Evolutionary conservation across 2,329 filamentous ascomycete genomes (phyloP), one percentile per base, ranked within the genome.

Genomic region (Capronia epimyces): DNA sequence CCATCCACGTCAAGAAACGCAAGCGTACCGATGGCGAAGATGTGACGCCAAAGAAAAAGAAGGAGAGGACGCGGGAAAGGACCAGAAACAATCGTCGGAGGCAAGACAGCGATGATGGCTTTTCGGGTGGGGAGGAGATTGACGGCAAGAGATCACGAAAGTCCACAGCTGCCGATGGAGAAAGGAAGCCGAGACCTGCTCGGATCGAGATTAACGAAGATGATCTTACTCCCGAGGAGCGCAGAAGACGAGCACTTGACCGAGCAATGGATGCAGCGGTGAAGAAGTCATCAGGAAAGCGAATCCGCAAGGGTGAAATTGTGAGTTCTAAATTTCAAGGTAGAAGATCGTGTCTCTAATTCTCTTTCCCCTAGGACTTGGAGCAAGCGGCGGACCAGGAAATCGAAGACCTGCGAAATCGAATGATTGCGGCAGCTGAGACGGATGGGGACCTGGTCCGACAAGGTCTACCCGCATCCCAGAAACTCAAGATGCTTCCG

Each of bases 401-500:
- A 64, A 89, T 98, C 57, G 88, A 88, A 50, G 78, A 85, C 43
- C 84, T 98, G 67, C 93, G 93, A 64, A 78, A 87, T 47, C 82
- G 83, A 50, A 98, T 98, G 90, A 89, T 93, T 60, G 79, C 83
- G 59, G 93, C 93, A 13, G 95, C 91, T 53, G 81, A 90, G 68
- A 81, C 83, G 31, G 93, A 98, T 69, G 90, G 91, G 62, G 75
- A 83, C 49, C 89, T 88, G 32, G 89, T 93, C 61, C 80, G 86
- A 59, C 78, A 83, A 44, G 84, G 86, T 59, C 78, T 88, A 64
- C 89, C 91, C 0, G 93, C 93, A 24, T 81, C 89, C 53, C 85
- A 95, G 72, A 98, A 98, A 74, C 80, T 98, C 40, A 89, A 90
- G 71, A 84, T 98, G 60, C 81, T 98, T 13, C 90, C 91, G 1